phyloP scores from a whole-genome alignment of 495 filamentous ascomycete genomes.

The Neurospora sp. region DNA sequence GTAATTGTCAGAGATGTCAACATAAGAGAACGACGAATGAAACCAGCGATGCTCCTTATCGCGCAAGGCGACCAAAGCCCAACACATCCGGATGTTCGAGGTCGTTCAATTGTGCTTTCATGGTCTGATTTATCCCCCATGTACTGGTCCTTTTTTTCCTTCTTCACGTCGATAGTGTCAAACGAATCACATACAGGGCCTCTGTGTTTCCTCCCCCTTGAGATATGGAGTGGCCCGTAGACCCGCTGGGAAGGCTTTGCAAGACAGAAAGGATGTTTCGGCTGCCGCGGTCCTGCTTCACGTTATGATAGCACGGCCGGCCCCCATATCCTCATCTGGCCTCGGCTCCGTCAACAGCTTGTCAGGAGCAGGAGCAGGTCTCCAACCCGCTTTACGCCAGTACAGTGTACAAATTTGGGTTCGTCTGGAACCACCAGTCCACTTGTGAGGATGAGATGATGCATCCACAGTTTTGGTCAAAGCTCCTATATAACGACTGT shows the following conservation, averaged over 20 bases:
- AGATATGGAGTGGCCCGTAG: neutral
- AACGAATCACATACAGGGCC: neutral
- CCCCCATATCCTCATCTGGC: neutral
- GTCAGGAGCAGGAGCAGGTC: neutral
- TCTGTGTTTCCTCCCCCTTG: slow-evolving; percentile 6
- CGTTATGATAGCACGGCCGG: neutral
- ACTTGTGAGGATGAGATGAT: slow-evolving; percentile 15
- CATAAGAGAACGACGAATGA: neutral
- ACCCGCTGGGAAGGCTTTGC: neutral
- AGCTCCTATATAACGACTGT: slow-evolving; percentile 13
- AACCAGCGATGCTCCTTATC: neutral
- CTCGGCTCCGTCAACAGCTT: neutral
- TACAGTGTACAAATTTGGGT: neutral
- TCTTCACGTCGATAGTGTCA: neutral
- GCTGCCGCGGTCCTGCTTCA: slow-evolving; percentile 3
- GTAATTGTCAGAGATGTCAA: neutral
- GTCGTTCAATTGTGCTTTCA: neutral
- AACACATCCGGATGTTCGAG: neutral
- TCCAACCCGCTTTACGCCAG: neutral
- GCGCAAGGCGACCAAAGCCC: neutral
- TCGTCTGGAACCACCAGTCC: slow-evolving; percentile 1
- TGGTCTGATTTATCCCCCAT: neutral
- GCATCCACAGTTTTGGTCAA: slow-evolving; percentile 16
- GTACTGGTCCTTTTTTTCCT: neutral
- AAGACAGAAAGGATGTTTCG: slow-evolving; percentile 3